These are phyloP conservation scores for Eutypa lata DNA, from an alignment of 2,329 filamentous ascomycete genomes.

Conservation along the genomic window DNA sequence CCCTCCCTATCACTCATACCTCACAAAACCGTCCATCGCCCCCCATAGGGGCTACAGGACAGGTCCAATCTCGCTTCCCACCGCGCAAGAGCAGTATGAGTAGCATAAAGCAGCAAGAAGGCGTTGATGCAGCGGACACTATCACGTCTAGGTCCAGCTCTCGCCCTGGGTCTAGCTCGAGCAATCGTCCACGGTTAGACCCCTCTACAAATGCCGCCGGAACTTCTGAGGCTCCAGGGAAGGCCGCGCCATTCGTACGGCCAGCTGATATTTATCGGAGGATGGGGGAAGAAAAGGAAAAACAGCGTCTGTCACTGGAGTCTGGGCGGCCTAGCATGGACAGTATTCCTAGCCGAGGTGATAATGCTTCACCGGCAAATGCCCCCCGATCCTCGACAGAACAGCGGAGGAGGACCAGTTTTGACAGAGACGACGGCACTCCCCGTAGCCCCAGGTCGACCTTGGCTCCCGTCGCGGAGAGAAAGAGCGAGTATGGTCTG, in stretches of 20 bases:
- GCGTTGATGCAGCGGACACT: conserved; percentile 22
- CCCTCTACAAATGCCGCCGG: conserved; percentile 33
- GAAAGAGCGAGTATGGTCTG: conserved; percentile 57
- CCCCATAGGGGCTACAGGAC: conserved; percentile 13
- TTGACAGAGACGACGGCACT: conserved; percentile 32
- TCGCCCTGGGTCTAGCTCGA: conserved; percentile 24
- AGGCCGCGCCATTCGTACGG: conserved; percentile 62
- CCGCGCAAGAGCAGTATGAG: conserved; percentile 62
- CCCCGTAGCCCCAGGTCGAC: background rate
- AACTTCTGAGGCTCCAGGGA: conserved; percentile 32
- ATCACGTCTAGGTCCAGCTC: conserved; percentile 20
- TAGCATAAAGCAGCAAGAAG: conserved; percentile 50
- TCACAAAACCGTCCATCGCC: conserved; percentile 12
- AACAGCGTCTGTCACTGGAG: conserved; percentile 54
- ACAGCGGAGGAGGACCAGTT: conserved; percentile 20
- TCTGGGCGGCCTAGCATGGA: conserved; percentile 56
- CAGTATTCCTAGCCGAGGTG: conserved; percentile 33
- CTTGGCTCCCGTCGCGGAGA: conserved; percentile 42
- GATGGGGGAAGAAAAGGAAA: conserved; percentile 62
- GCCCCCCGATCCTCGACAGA: conserved; percentile 17
- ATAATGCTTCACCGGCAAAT: conserved; percentile 19
- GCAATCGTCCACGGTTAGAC: conserved; percentile 29
- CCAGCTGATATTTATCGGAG: conserved; percentile 77
- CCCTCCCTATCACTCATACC: conserved; percentile 20
- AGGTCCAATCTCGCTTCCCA: conserved; percentile 46